Base-by-base conservation (phyloP, 345 rosid species). In the Hypericum perforatum region DNA sequence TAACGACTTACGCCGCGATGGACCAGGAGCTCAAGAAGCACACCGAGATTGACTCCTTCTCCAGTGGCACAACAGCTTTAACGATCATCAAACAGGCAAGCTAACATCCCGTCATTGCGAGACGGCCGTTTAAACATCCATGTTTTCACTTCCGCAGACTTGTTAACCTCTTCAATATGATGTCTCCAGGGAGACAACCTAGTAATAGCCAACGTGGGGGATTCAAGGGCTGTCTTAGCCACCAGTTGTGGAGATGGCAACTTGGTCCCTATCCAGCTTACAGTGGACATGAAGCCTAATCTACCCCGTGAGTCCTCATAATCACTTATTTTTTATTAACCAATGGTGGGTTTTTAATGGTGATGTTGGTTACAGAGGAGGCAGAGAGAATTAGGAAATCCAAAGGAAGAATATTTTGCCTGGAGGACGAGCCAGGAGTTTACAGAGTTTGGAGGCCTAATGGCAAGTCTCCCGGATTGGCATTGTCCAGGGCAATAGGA, bases 231-330 rank as follows among this genome's bases (percentile, higher is more conserved):
- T 13, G 82, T 91, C 2, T 50, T 86, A 54, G 94, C 87, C 29
- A 79, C 85, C 11, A 73, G 71, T 62, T 63, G 72, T 2, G 81
- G 74, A 42, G 73, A 68, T 46, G 80, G 85, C 54, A 49, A 32
- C 40, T 72, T 86, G 57, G 85, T 65, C 6, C 77, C 97, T 16
- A 64, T 82, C 72, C 96, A 90, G 74, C 89, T 84, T 9, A 82
- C 89, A 6, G 60, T 86, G 3, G 97, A 86, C 70, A 81, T 75
- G 61, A 86, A 81, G 68, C 98, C 98, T n/a, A 80, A 77, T 69
- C 58, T 91, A 65, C 96, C 95, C 1, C 77, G 95, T 91, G 37
- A 47, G 73, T 45, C 14, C 37, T 9, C 9, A 10, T 8, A 42
- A 11, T 16, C 6, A 11, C 7, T 13, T 48, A 8, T 37, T 14